phyloP scores from a whole-genome alignment of 441 rosid species.

The Lepidium campestre region DNA sequence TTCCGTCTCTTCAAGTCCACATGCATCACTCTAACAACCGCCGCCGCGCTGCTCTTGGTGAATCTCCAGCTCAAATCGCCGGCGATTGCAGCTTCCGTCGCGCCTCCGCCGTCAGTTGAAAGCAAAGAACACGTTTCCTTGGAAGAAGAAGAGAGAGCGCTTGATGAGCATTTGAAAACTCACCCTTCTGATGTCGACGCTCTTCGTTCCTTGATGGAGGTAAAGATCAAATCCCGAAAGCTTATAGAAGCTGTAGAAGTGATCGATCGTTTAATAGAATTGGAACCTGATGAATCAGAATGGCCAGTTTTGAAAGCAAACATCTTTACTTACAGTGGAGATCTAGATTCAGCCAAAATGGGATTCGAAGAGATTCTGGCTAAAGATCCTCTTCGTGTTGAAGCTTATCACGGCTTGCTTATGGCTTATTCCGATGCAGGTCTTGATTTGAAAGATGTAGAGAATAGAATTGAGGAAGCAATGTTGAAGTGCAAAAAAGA shows the following conservation, averaged over 20 bases:
- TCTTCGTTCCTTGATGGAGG: conserved; percentile 59
- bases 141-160: conserved; percentile 43
- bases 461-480: conserved; percentile 46
- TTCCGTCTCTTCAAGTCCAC: conserved; percentile 37
- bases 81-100: conserved; percentile 38
- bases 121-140: conserved; percentile 16
- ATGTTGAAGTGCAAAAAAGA: conserved; percentile 56
- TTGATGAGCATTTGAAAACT: conserved; percentile 37
- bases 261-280: conserved; percentile 51
- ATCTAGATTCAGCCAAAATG: conserved; percentile 39
- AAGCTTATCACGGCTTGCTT: conserved; percentile 70
- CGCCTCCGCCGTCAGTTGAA: conserved; percentile 36
- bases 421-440: conserved; percentile 52
- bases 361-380: conserved; percentile 50
- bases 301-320: conserved; percentile 65
- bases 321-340: conserved; percentile 47
- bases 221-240: conserved; percentile 48
- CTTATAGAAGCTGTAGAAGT: conserved; percentile 44
- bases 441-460: conserved; percentile 28
- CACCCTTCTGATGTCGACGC: conserved; percentile 44
- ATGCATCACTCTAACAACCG: conserved; percentile 46
- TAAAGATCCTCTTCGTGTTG: conserved; percentile 58
- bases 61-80: conserved; percentile 36
- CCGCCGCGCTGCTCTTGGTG: conserved; percentile 42
- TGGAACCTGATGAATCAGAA: conserved; percentile 61